Percentiles rank a stretch among this genome's conserved stretches.
phyloP scores from a whole-genome alignment of 192 early-diverging fungal species.

The Anaeromyces robustus region DNA sequence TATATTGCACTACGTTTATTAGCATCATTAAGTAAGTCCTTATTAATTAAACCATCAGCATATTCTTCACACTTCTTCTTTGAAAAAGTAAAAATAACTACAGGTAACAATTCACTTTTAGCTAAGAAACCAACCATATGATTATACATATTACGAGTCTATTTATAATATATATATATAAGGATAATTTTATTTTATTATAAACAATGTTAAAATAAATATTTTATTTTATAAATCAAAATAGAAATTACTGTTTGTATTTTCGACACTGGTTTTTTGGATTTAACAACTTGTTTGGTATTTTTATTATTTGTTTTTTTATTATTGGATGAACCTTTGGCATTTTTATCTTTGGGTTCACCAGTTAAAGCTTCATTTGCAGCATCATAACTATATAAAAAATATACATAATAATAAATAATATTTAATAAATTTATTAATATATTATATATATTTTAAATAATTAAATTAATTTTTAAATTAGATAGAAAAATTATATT shows the following conservation, averaged over 20 bases:
- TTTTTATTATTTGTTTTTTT: not conserved
- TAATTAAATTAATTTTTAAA: not conserved
- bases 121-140: constrained; percentile 58
- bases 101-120: constrained; percentile 63
- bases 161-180: not conserved
- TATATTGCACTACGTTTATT: constrained; percentile 74
- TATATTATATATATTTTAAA: constrained; percentile 6
- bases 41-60: constrained; percentile 53
- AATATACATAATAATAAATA: not conserved
- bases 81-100: constrained; percentile 88
- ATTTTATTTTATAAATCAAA: not conserved
- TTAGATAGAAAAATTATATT: not conserved
- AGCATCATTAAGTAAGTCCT: constrained; percentile 60
- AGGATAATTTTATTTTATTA: no score
- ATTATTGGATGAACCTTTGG: not conserved
- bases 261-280: not conserved
- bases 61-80: constrained; percentile 91
- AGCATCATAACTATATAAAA: not conserved
- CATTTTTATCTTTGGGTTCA: not conserved
- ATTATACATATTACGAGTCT: constrained; percentile 69
- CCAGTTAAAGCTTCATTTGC: not conserved
- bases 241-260: not conserved
- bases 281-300: not conserved
- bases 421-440: constrained; percentile 1
- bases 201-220: no score